These are phyloP conservation scores for Coemansia sp. DNA, from an alignment of 192 early-diverging fungal species.

Conservation along the genomic window DNA sequence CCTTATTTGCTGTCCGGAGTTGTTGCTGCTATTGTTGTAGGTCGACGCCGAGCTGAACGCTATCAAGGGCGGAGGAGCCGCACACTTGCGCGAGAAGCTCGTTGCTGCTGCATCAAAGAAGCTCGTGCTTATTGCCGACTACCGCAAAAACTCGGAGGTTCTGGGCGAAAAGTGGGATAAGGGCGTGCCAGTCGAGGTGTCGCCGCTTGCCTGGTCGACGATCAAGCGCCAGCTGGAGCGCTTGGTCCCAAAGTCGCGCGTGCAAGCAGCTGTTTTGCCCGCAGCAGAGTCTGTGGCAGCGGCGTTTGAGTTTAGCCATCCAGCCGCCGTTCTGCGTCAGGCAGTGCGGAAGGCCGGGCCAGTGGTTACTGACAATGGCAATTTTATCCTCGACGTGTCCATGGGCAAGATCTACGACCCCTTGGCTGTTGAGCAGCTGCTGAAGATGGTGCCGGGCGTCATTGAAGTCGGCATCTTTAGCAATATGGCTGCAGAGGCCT, in stretches of 20 bases:
- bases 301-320: slow-evolving; percentile 38
- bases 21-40: no score
- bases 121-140: slow-evolving; percentile 91
- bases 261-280: neutral
- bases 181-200: slow-evolving; percentile 91
- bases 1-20: no score
- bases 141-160: slow-evolving; percentile 76
- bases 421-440: slow-evolving; percentile 45
- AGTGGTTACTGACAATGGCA: slow-evolving; percentile 93
- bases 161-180: slow-evolving; percentile 86
- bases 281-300: neutral
- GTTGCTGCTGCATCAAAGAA: slow-evolving; percentile 82
- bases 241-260: slow-evolving; percentile 25
- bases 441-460: slow-evolving; percentile 84
- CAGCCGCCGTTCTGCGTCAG: slow-evolving; percentile 76
- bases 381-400: slow-evolving; percentile 87
- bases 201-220: slow-evolving; percentile 79
- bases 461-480: slow-evolving; percentile 94
- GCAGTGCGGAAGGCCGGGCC: slow-evolving; percentile 89
- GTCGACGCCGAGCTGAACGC: slow-evolving; percentile 84
- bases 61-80: slow-evolving; percentile 96
- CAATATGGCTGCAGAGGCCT: slow-evolving; percentile 79
- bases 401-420: slow-evolving; percentile 80
- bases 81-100: slow-evolving; percentile 93
- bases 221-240: slow-evolving; percentile 60